These are phyloP conservation scores for Vararia minispora DNA, from an alignment of 768 basidiomycete genomes.

Conservation along the genomic window DNA sequence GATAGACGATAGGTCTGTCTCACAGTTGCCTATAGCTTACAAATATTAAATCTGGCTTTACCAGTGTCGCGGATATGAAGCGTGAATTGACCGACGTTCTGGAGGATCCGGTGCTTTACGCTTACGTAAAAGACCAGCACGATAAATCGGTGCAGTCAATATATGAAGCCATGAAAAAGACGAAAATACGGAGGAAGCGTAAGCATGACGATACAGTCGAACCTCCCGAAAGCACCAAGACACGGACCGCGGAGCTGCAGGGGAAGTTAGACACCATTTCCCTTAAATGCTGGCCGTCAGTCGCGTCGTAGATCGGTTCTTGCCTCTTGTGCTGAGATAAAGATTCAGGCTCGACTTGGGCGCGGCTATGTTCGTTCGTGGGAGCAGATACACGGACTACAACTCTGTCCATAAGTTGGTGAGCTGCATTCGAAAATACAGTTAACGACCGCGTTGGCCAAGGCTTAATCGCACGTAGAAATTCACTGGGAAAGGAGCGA, in stretches of 20 bases:
- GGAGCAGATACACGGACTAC: slow-evolving; percentile 53
- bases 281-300: slow-evolving; percentile 56
- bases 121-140: slow-evolving; percentile 43
- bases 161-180: slow-evolving; percentile 24
- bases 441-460: no score
- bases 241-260: slow-evolving; percentile 40
- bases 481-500: slow-evolving; percentile 6
- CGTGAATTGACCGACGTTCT: slow-evolving; percentile 34
- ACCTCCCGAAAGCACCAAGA: slow-evolving; percentile 28
- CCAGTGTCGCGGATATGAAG: slow-evolving; percentile 44
- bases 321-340: no score
- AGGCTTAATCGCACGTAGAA: no score
- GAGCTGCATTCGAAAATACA: no score
- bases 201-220: slow-evolving; percentile 24
- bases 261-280: slow-evolving; percentile 37
- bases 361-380: slow-evolving; percentile 50
- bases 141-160: slow-evolving; percentile 31
- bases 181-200: slow-evolving; percentile 29
- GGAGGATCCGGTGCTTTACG: slow-evolving; percentile 44
- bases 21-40: no score
- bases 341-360: slow-evolving; percentile 42
- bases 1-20: slow-evolving; percentile 25
- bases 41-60: slow-evolving; percentile 3
- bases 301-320: no score
- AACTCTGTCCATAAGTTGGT: slow-evolving; percentile 42